Evolutionary conservation across 495 filamentous ascomycete species (phyloP), one percentile per base, ranked within the genome.

Genomic region (Beverwykella pulmonaria): DNA sequence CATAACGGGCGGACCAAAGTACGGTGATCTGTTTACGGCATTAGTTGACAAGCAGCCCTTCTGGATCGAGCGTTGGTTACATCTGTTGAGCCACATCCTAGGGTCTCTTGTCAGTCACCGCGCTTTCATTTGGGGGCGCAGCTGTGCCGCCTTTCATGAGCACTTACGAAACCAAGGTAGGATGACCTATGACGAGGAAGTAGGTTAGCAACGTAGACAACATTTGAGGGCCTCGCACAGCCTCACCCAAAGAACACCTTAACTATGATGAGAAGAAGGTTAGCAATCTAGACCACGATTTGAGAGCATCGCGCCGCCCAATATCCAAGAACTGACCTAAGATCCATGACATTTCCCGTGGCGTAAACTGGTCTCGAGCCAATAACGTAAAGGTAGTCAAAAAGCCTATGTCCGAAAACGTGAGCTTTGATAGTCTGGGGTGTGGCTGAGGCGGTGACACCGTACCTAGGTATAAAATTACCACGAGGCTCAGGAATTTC

Each of bases 301-400:
- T n/a, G n/a, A n/a, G n/a, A n/a, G n/a, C n/a, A n/a, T n/a, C n/a
- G n/a, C n/a, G n/a, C n/a, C n/a, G n/a, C n/a, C n/a, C n/a, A n/a
- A n/a, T n/a, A n/a, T n/a, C n/a, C n/a, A n/a, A n/a, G n/a, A n/a
- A n/a, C n/a, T n/a, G n/a, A n/a, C n/a, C n/a, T n/a, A 97, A 79
- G 61, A 92, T 88, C 87, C 89, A 92, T 36, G 89, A 87, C 88
- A 96, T 96, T 66, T 92, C 79, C 8, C 79, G 73, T n/a, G 90
- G 82, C 22, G 85, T 86, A 70, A 90, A 91, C 15, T 81, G 76
- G 68, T 92, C 90, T 67, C 93, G 84, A 25, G 90, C 93, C 60
- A 98, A 84, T 64, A 97, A 86, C 0, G 90, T 89, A 73, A 97
- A 97, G 0, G 92, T 97, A 0, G 93, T 96, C 27, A 97, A 78